Conservation (phyloP, 768 basidiomycete species). For the Lyophyllum atratum region DNA sequence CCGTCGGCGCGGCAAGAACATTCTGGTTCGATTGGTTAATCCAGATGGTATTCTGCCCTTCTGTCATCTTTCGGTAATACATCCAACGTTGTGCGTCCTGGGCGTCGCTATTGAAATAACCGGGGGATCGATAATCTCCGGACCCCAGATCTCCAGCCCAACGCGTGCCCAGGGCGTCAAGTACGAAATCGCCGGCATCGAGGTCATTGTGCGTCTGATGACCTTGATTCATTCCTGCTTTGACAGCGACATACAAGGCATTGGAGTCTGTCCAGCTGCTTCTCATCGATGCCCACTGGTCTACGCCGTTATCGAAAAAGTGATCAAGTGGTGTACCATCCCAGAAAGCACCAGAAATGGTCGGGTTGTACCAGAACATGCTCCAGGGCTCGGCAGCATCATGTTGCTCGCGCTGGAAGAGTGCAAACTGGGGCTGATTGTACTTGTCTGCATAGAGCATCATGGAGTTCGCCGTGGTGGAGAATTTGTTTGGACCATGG, state of each 20-base stretch:
- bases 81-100: slow-evolving; percentile 79
- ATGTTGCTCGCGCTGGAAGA: slow-evolving; percentile 89
- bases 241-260: slow-evolving; percentile 85
- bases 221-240: slow-evolving; percentile 76
- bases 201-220: slow-evolving; percentile 97
- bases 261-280: slow-evolving; percentile 89
- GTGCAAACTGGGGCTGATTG: slow-evolving; percentile 69
- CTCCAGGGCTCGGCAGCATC: slow-evolving; percentile 84
- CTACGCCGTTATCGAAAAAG: slow-evolving; percentile 69
- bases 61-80: slow-evolving; percentile 96
- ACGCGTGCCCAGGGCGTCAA: slow-evolving; percentile 90
- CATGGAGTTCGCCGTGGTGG: slow-evolving; percentile 89
- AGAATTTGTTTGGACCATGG: slow-evolving; percentile 93
- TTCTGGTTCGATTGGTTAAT: slow-evolving; percentile 79
- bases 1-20: slow-evolving; percentile 64
- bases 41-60: slow-evolving; percentile 95
- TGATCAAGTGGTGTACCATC: slow-evolving; percentile 79
- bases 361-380: slow-evolving; percentile 93
- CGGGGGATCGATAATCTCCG: slow-evolving; percentile 70
- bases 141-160: slow-evolving; percentile 96
- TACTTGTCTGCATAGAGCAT: slow-evolving; percentile 74
- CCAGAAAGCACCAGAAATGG: slow-evolving; percentile 89
- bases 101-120: slow-evolving; percentile 77
- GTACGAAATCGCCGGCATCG: slow-evolving; percentile 92
- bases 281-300: slow-evolving; percentile 91